These are phyloP conservation scores for Fusarium guadeloupense DNA, from an alignment of 2,329 filamentous ascomycete species.

Conservation along the genomic window DNA sequence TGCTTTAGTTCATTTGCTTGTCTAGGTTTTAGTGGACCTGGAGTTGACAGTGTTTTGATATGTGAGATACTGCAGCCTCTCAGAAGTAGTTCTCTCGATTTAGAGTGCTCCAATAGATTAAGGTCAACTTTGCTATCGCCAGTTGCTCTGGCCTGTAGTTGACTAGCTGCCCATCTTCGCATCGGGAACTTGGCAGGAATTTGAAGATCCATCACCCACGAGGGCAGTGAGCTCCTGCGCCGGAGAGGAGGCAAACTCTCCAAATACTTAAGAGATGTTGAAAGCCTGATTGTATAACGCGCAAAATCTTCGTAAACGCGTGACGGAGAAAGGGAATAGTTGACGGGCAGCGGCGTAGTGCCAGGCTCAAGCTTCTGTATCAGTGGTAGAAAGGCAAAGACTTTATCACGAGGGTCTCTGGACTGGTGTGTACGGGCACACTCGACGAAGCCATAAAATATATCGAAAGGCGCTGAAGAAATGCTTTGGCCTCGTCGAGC, in stretches of 20 bases:
- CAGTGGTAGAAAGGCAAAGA: conserved; percentile 24
- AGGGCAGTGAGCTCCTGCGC: conserved; percentile 7
- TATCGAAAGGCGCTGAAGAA: conserved; percentile 13
- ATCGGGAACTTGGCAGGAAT: conserved; percentile 24
- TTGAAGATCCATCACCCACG: conserved; percentile 29
- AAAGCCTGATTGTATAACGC: conserved; percentile 13
- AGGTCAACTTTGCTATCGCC: conserved; percentile 18
- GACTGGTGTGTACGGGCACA: conserved; percentile 23
- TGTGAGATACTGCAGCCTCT: conserved; percentile 6
- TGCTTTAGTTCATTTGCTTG: conserved; percentile 7
- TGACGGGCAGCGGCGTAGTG: conserved; percentile 10
- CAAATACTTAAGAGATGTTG: conserved; percentile 18
- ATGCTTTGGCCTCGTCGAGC: conserved; percentile 6
- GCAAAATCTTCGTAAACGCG: conserved; percentile 26
- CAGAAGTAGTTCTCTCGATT: conserved; percentile 2
- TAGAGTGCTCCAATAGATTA: conserved; percentile 6
- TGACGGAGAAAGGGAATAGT: conserved; percentile 16
- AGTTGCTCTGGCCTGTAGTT: conserved; percentile 13
- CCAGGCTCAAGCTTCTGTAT: conserved; percentile 22
- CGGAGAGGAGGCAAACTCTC: conserved; percentile 20
- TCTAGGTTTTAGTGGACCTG: conserved; percentile 5
- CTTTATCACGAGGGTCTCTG: conserved; percentile 24
- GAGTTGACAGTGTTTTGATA: conserved; percentile 9
- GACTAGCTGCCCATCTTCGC: conserved; percentile 20
- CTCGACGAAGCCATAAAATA: conserved; percentile 24